Percentiles rank a stretch among this genome's conserved stretches.
phyloP scores from a whole-genome alignment of 345 rosid species.

The Linum tenue region DNA sequence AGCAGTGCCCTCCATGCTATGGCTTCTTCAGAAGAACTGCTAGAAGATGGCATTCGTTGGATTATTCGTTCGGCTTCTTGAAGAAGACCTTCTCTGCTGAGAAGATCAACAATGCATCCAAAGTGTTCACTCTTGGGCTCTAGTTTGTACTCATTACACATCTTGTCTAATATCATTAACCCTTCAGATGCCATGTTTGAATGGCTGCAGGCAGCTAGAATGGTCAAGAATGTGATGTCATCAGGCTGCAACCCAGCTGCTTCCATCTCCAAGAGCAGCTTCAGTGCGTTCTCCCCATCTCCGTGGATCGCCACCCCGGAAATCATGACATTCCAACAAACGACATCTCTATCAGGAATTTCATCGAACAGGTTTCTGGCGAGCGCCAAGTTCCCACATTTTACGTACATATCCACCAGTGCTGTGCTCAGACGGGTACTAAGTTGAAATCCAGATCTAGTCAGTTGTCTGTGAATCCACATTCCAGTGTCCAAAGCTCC shows the following conservation, averaged over 20 bases:
- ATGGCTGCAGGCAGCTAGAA: conserved; percentile 30
- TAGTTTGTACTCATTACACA: conserved; percentile 19
- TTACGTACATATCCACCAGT: conserved; percentile 34
- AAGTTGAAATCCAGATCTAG: conserved; percentile 6
- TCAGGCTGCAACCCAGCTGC: conserved; percentile 25
- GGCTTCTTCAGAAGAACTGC: conserved; percentile 24
- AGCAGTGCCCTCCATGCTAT: conserved; percentile 36
- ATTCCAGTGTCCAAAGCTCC: conserved; percentile 31
- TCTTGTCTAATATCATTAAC: conserved; percentile 18
- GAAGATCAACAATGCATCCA: conserved; percentile 26
- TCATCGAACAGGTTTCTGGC: conserved; percentile 26
- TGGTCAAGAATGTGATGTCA: conserved; percentile 26
- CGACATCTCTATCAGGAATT: conserved; percentile 23
- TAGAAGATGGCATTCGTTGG: conserved; percentile 14
- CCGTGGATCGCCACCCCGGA: conserved; percentile 36
- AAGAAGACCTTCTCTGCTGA: conserved; percentile 25
- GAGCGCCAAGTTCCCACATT: conserved; percentile 26
- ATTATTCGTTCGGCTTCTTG: conserved; percentile 23
- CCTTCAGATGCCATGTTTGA: conserved; percentile 28
- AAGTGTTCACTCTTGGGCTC: conserved; percentile 30
- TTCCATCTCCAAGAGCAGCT: conserved; percentile 24
- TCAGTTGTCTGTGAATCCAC: conserved; percentile 30
- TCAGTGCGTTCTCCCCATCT: conserved; percentile 19
- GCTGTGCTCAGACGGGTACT: conserved; percentile 19
- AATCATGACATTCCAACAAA: conserved; percentile 35